Evolutionary conservation across 306 rosid species (phyloP).

Genomic region (Vigna radiata): DNA sequence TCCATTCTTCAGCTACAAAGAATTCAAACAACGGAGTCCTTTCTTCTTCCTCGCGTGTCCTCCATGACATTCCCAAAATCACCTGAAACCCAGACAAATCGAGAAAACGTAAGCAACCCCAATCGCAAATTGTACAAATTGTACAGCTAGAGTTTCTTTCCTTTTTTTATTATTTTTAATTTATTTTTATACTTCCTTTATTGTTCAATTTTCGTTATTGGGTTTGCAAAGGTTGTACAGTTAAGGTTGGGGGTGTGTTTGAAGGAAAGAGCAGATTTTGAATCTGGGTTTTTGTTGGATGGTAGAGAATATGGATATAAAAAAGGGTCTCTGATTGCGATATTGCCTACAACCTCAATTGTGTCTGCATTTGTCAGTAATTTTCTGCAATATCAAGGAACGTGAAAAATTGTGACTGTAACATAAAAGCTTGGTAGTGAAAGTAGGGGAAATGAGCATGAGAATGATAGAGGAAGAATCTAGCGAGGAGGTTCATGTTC

Average conservation of each 20-base stretch:
- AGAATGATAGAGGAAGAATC: constrained; percentile 74
- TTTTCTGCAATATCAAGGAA: not conserved
- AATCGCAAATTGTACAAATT: constrained; percentile 38
- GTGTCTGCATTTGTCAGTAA: not conserved
- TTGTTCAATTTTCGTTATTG: constrained; percentile 16
- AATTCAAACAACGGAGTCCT: no score
- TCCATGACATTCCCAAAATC: no score
- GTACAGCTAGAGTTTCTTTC: constrained; percentile 26
- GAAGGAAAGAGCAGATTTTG: constrained; percentile 37
- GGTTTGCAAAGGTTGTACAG: constrained; percentile 40
- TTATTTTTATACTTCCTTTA: not conserved
- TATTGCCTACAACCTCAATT: not conserved
- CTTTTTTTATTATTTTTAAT: not conserved
- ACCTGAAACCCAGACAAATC: no score
- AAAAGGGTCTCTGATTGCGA: not conserved
- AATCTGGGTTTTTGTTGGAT: constrained; percentile 31
- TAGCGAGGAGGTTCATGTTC: constrained; percentile 67
- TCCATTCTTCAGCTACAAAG: no score
- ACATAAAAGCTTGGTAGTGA: constrained; percentile 18
- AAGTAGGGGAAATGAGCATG: constrained; percentile 75
- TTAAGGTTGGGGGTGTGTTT: constrained; percentile 40
- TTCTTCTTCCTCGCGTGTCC: no score
- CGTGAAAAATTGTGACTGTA: not conserved
- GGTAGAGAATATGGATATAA: not conserved
- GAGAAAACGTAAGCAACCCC: no score